A percentile compares a stretch with the other conserved stretches of the same genome.
These are phyloP conservation scores for Neolentinus lepideus DNA, from an alignment of 1,284 basidiomycete species.

Conservation along the genomic window DNA sequence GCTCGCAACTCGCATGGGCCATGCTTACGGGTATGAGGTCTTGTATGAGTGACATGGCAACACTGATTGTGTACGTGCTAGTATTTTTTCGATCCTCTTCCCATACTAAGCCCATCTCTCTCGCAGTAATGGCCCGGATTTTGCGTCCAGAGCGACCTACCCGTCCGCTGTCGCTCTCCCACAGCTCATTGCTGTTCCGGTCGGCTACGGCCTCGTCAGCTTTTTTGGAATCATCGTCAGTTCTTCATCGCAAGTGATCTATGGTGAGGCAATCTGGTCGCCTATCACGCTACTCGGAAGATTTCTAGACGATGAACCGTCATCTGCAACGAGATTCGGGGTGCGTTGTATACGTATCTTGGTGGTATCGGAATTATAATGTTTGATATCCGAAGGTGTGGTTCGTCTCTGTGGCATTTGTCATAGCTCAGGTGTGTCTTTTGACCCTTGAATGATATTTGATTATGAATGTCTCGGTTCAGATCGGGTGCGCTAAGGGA, in stretches of 20 bases:
- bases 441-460: background rate
- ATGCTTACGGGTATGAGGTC: conserved; percentile 76
- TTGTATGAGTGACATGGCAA: conserved; percentile 77
- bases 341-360: conserved; percentile 23
- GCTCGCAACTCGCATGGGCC: conserved; percentile 69
- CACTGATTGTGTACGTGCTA: conserved; percentile 50
- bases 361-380: conserved; percentile 1
- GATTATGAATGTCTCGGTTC: too few relatives aligned
- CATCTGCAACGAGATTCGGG: conserved; percentile 58
- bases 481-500: too few relatives aligned
- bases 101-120: conserved; percentile 21
- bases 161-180: conserved; percentile 66
- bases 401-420: conserved; percentile 74
- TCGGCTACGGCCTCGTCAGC: conserved; percentile 72
- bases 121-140: conserved; percentile 62
- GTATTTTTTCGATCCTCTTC: conserved; percentile 8
- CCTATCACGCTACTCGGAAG: conserved; percentile 66
- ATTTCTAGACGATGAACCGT: conserved; percentile 62
- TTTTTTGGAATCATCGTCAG: conserved; percentile 84
- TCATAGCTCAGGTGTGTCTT: conserved; percentile 55
- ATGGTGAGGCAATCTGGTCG: conserved; percentile 74
- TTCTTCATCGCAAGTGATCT: conserved; percentile 74
- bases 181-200: conserved; percentile 67
- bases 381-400: conserved; percentile 34
- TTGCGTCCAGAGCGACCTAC: conserved; percentile 65